These are phyloP conservation scores for Hypoxylon perforatum DNA, from an alignment of 495 filamentous ascomycete species.

Conservation along the genomic window DNA sequence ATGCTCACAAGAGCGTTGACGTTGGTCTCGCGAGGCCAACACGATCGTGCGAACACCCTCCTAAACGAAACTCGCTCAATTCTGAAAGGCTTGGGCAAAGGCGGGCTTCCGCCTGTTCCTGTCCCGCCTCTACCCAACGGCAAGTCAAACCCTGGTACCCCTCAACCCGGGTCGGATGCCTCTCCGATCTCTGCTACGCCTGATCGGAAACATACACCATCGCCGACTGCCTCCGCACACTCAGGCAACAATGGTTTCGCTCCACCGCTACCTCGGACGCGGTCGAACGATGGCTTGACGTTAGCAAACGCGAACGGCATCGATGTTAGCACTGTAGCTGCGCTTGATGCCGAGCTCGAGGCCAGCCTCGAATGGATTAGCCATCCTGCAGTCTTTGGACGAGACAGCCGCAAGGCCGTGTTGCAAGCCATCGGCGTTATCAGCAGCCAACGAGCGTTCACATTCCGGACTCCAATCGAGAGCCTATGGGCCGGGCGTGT, in stretches of 20 bases:
- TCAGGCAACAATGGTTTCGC: constrained; percentile 48
- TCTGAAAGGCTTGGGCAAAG: constrained; percentile 94
- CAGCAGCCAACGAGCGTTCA: constrained; percentile 91
- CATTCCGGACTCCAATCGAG: constrained; percentile 88
- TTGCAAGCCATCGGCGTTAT: constrained; percentile 97
- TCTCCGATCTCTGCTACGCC: constrained; percentile 59
- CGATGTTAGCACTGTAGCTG: constrained; percentile 79
- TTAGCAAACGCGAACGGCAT: constrained; percentile 75
- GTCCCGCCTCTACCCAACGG: constrained; percentile 49
- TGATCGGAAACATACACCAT: constrained; percentile 62
- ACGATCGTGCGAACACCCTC: constrained; percentile 91
- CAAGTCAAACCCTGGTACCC: constrained; percentile 61
- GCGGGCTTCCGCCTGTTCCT: constrained; percentile 92
- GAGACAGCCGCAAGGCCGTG: constrained; percentile 96
- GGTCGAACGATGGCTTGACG: constrained; percentile 58
- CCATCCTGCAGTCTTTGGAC: constrained; percentile 92
- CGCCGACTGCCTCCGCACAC: constrained; percentile 59
- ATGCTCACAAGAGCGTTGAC: constrained; percentile 96
- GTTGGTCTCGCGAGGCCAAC: constrained; percentile 88
- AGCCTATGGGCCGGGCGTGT: constrained; percentile 86
- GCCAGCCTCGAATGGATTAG: constrained; percentile 98
- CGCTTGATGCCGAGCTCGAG: constrained; percentile 91
- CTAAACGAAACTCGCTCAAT: constrained; percentile 94
- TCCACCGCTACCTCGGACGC: constrained; percentile 46
- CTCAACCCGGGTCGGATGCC: constrained; percentile 57